Percentiles rank a stretch among this genome's conserved stretches.
Conservation (phyloP, 2,329 filamentous ascomycete genomes). For the Penicillium sp. region DNA sequence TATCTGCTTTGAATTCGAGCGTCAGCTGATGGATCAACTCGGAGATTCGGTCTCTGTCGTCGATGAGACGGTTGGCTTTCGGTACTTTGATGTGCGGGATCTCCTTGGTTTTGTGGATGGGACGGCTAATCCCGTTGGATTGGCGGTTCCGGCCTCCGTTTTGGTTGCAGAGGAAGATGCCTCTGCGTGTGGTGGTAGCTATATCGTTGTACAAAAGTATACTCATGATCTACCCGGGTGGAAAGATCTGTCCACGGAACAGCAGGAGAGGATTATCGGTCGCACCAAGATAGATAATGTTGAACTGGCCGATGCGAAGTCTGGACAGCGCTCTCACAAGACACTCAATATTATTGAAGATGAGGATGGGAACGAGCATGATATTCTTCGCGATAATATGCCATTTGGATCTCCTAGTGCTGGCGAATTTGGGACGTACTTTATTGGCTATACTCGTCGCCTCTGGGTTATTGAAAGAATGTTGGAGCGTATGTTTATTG, state of each 20-base stretch:
- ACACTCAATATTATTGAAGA: slow-evolving; percentile 56
- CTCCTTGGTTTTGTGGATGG: slow-evolving; percentile 62
- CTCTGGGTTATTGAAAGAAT: slow-evolving; percentile 60
- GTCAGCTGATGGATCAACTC: slow-evolving; percentile 53
- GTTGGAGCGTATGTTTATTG: slow-evolving; percentile 58
- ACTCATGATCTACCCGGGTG: slow-evolving; percentile 54
- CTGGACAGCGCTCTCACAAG: slow-evolving; percentile 55
- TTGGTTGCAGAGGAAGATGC: slow-evolving; percentile 48
- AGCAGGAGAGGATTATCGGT: slow-evolving; percentile 58
- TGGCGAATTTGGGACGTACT: not conserved
- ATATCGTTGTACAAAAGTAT: slow-evolving; percentile 62
- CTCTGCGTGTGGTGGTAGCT: slow-evolving; percentile 52
- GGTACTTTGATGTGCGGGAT: slow-evolving; percentile 61
- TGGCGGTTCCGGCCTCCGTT: slow-evolving; percentile 45
- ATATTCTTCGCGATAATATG: slow-evolving; percentile 61
- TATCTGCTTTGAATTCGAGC: slow-evolving; percentile 61
- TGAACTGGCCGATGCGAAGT: slow-evolving; percentile 54
- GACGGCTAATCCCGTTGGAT: slow-evolving; percentile 58
- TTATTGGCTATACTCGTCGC: slow-evolving; percentile 31
- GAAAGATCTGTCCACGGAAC: slow-evolving; percentile 49
- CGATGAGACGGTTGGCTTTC: slow-evolving; percentile 58
- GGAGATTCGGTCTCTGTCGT: slow-evolving; percentile 50
- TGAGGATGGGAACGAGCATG: slow-evolving; percentile 52
- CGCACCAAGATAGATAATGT: slow-evolving; percentile 59
- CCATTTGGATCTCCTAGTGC: slow-evolving; percentile 57